A percentile compares a stretch with the other conserved stretches of the same genome.
phyloP scores from a whole-genome alignment of 305 asterid species.

The Nicotiana rustica region DNA sequence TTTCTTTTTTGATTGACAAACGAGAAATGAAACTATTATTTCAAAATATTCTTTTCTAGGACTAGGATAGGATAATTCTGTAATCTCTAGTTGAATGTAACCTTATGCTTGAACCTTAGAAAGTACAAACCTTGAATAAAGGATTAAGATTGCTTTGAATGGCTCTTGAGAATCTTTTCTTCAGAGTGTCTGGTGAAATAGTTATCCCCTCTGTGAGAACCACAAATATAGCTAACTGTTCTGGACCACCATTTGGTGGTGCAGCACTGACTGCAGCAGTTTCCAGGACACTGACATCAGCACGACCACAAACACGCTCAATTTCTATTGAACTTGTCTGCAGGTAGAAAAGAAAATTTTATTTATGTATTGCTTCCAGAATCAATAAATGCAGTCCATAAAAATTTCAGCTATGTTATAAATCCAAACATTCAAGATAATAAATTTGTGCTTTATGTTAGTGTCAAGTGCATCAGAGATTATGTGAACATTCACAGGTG shows the following conservation, averaged over 20 bases:
- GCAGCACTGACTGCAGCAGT: constrained; percentile 84
- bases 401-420: neutral
- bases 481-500: neutral
- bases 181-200: constrained; percentile 54
- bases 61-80: neutral
- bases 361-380: neutral
- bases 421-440: neutral
- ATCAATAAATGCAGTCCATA: neutral
- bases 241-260: constrained; percentile 88
- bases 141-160: constrained; percentile 86
- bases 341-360: constrained; percentile 23
- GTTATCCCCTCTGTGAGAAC: constrained; percentile 67
- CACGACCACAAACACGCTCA: constrained; percentile 80
- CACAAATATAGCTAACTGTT: constrained; percentile 73
- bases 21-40: neutral
- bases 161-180: constrained; percentile 68
- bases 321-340: constrained; percentile 94
- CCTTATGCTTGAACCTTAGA: neutral
- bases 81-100: neutral
- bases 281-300: constrained; percentile 82
- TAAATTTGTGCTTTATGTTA: neutral
- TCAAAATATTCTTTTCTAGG: neutral
- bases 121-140: constrained; percentile 73
- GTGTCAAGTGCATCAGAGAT: neutral
- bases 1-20: neutral